phyloP scores from a whole-genome alignment of 2,329 filamentous ascomycete genomes.

The Pseudogymnoascus sp. region DNA sequence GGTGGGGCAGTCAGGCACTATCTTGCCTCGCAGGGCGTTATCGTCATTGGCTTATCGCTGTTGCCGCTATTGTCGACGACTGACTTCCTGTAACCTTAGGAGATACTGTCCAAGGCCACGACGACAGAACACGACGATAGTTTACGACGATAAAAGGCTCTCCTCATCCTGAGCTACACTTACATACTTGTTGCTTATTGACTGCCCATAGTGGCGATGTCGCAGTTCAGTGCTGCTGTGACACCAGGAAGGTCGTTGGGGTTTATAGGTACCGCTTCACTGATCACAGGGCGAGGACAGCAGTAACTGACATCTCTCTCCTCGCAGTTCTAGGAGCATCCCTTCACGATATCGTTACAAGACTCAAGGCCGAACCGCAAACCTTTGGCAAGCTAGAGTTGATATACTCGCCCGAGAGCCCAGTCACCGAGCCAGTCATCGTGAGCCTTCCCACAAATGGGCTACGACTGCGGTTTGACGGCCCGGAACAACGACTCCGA shows the following conservation, averaged over 20 bases:
- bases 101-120: neutral
- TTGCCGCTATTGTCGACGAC: neutral
- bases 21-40: neutral
- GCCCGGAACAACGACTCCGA: conserved; percentile 81
- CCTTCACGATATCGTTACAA: conserved; percentile 79
- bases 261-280: conserved; percentile 31
- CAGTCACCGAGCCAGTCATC: conserved; percentile 66
- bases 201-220: conserved; percentile 22
- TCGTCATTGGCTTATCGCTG: conserved; percentile 1
- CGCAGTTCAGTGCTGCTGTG: conserved; percentile 52
- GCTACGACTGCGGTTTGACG: conserved; percentile 84
- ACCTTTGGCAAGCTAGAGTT: conserved; percentile 77
- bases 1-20: conserved; percentile 5
- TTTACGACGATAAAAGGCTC: neutral
- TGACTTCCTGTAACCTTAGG: conserved; percentile 1
- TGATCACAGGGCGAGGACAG: neutral
- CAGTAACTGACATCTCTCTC: conserved; percentile 13
- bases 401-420: conserved; percentile 66
- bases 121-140: neutral
- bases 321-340: conserved; percentile 74
- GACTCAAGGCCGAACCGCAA: conserved; percentile 79
- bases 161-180: neutral
- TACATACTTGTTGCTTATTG: neutral
- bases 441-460: conserved; percentile 77
- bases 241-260: conserved; percentile 55